Conservation (phyloP, 1,139 yeast species). For the Protomyces arabidopsidicola region DNA sequence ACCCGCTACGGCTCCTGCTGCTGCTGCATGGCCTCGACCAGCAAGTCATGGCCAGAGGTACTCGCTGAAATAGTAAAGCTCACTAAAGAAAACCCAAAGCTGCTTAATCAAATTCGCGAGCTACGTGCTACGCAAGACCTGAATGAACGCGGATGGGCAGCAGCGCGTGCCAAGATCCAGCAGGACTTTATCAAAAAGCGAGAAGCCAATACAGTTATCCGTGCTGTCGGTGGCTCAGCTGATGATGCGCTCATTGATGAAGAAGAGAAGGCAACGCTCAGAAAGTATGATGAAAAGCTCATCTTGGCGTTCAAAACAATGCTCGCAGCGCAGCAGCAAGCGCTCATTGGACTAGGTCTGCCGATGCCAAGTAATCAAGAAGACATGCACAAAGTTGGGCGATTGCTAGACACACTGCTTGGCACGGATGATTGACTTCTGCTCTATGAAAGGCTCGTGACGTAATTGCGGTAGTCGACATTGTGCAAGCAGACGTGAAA, state of each 20-base stretch:
- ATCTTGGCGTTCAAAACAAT: neutral
- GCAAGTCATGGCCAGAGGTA: neutral
- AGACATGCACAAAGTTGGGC: neutral
- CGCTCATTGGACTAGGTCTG: neutral
- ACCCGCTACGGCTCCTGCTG: neutral
- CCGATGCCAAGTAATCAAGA: neutral
- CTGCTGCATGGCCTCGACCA: neutral
- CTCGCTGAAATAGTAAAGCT: neutral
- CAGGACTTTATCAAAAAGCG: neutral
- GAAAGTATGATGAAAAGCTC: neutral
- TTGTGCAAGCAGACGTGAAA: constrained; percentile 23
- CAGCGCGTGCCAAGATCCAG: neutral
- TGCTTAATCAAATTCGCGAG: neutral
- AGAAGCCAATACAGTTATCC: neutral
- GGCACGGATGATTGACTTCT: neutral
- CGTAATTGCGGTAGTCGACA: neutral
- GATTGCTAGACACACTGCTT: neutral
- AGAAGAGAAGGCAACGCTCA: neutral
- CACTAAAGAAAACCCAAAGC: neutral
- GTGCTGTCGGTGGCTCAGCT: neutral
- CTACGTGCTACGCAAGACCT: neutral
- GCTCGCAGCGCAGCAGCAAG: neutral
- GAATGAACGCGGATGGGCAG: neutral
- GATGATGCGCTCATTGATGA: neutral
- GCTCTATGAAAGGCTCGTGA: neutral